Evolutionary conservation across 2,329 filamentous ascomycete species (phyloP).

Genomic region (Clonostachys chloroleuca): DNA sequence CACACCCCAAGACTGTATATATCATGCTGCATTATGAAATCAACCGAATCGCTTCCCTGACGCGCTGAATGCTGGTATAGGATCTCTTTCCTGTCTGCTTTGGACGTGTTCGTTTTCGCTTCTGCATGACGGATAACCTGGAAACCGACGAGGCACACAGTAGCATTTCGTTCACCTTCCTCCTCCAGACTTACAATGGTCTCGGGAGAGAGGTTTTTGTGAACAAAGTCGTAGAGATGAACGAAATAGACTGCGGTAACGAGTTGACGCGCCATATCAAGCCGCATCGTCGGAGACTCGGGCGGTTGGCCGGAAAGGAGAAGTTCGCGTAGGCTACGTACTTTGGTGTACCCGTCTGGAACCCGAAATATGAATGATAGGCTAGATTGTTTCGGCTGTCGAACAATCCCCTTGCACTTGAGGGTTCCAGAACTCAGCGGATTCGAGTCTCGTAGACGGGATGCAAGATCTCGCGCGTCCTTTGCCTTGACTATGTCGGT

Average conservation of each 20-base stretch:
- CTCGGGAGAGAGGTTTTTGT: slow-evolving; percentile 31
- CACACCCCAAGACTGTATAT: slow-evolving; percentile 35
- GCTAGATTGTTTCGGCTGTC: not conserved
- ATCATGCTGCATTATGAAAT: slow-evolving; percentile 48
- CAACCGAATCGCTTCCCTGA: slow-evolving; percentile 25
- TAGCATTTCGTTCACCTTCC: not conserved
- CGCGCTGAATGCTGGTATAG: slow-evolving; percentile 45
- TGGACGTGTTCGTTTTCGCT: slow-evolving; percentile 3
- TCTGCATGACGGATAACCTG: slow-evolving; percentile 5
- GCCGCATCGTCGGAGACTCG: slow-evolving; percentile 3
- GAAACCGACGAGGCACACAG: slow-evolving; percentile 6
- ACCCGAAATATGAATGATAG: not conserved
- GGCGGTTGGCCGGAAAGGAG: slow-evolving; percentile 1
- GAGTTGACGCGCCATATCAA: not conserved
- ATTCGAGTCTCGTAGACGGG: not conserved
- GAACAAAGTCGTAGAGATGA: slow-evolving; percentile 37
- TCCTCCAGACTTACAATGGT: not conserved
- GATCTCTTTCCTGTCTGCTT: not conserved
- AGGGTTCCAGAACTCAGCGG: slow-evolving; percentile 2
- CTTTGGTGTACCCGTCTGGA: not conserved
- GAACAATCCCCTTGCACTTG: slow-evolving; percentile 1
- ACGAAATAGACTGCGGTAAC: slow-evolving; percentile 12
- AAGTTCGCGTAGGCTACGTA: slow-evolving; percentile 1
- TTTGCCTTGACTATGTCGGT: not conserved
- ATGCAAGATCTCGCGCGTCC: not conserved